Base-by-base conservation (phyloP, 306 rosid species). In the Cicer pinnatifidum region DNA sequence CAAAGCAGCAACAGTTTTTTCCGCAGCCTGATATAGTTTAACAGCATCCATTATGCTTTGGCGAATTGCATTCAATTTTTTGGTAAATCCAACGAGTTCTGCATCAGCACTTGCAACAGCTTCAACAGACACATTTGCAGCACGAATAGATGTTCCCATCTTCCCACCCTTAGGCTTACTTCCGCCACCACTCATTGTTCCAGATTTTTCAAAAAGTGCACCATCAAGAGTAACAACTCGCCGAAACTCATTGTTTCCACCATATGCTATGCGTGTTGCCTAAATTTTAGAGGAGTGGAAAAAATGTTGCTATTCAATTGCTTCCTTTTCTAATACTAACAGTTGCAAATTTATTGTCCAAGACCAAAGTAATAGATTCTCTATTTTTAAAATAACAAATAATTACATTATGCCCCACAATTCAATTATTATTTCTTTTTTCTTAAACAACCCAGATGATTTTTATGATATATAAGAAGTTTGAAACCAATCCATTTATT, bases 121-220 rank as follows among this genome's bases (percentile, higher is more conserved):
- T 89, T 91, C 96, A 60, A 59, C 78, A 0, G 98, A 94, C 67
- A 94, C 98, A 73, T 93, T 89, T 53, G 87, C 10, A 33, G 90
- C 86, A 70, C 97, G 89, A 86, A 94, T 75, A 64, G 96, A 91
- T 51, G 97, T 91, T 54, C 98, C 92, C 89, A 94, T 94, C 87
- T 87, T 91, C 67, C 98, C 98, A 82, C 98, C 96, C 50, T 92
- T 92, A 9, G 97, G 97, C 85, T 86, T 94, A 82, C 72, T 67
- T 7, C 98, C 98, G 43, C 98, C 98, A 47, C 97, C 97, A 84
- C 92, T 91, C 95, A 91, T 94, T 53, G 97, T 91, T 75, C 98
- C 98, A 71, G 97, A 87, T 73, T 76, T 86, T 84, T 94, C 97
- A 63, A 94, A 87, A 59, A 94, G 88, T 28, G 92, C 92, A 67